A percentile compares a stretch with the other conserved stretches of the same genome.
Conservation (phyloP, 371 early-diverging fungal species). For the Paraphysoderma sedebokerense region DNA sequence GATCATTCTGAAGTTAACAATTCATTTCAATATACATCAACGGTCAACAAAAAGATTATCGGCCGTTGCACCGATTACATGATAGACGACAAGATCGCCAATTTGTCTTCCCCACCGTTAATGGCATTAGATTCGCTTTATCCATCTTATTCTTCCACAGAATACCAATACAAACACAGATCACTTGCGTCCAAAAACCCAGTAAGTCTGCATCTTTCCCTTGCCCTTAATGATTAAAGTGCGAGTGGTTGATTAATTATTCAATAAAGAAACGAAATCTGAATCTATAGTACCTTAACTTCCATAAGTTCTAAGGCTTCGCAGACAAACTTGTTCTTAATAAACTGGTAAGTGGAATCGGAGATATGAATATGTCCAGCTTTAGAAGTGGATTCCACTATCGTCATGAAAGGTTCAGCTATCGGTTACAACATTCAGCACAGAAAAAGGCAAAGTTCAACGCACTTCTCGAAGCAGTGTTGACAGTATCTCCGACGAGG, state of each 20-base stretch:
- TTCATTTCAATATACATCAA: no score
- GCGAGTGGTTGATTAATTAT: no score
- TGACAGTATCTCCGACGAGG: conserved; percentile 23
- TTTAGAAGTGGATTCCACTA: conserved; percentile 19
- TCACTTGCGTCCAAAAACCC: neutral
- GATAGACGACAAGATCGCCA: no score
- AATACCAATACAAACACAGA: neutral
- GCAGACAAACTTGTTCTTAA: conserved; percentile 5
- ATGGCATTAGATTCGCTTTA: no score
- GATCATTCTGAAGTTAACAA: no score
- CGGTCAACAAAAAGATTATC: no score
- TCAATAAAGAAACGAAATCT: no score
- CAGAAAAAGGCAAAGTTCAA: neutral
- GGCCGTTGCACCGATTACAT: no score
- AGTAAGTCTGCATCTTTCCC: conserved; percentile 11
- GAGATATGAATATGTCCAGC: conserved; percentile 18
- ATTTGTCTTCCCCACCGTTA: no score
- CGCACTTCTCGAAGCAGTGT: conserved; percentile 18
- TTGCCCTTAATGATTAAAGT: no score
- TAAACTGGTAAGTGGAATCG: conserved; percentile 15
- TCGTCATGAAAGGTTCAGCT: neutral
- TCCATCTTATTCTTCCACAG: no score
- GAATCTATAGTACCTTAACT: no score
- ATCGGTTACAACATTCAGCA: neutral
- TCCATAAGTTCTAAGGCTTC: conserved; percentile 16